Evolutionary conservation across 2,329 filamentous ascomycete species (phyloP).

Genomic region (Chaetomiaceae sp.): DNA sequence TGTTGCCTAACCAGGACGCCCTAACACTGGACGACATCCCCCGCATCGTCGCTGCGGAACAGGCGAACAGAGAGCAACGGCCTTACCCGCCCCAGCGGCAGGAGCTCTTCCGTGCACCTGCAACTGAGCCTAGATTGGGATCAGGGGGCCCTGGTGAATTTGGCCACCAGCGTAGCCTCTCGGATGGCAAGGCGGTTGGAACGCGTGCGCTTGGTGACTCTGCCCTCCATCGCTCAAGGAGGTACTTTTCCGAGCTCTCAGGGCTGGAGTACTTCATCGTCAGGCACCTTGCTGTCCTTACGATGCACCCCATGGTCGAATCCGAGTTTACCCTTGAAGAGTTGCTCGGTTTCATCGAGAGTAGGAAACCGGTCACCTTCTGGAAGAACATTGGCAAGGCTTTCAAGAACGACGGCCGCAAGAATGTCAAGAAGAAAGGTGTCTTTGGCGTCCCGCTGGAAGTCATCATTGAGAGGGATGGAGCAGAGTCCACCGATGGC

Average conservation of each 20-base stretch:
- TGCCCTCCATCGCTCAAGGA: constrained; percentile 56
- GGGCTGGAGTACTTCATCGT: constrained; percentile 97
- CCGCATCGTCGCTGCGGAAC: constrained; percentile 89
- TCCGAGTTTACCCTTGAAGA: constrained; percentile 91
- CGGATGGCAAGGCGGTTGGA: constrained; percentile 45
- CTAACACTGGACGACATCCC: constrained; percentile 95
- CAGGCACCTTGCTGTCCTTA: constrained; percentile 86
- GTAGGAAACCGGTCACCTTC: constrained; percentile 80
- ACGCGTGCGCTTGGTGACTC: constrained; percentile 44
- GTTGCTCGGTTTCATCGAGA: constrained; percentile 85
- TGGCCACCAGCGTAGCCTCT: constrained; percentile 45
- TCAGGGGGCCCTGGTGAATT: constrained; percentile 53
- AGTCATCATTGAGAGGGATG: constrained; percentile 82
- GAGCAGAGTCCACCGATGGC: constrained; percentile 95
- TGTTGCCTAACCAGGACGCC: constrained; percentile 84
- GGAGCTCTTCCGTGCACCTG: constrained; percentile 54
- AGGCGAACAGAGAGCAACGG: constrained; percentile 69
- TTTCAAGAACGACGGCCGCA: constrained; percentile 78
- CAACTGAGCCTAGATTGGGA: constrained; percentile 57
- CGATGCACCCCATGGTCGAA: constrained; percentile 88
- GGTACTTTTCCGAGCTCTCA: constrained; percentile 93
- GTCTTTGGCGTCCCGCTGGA: constrained; percentile 89
- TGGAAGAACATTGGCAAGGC: constrained; percentile 98
- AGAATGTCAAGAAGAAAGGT: constrained; percentile 81
- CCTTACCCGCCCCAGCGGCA: constrained; percentile 71